Conservation (phyloP, 2,329 filamentous ascomycete species). For the Blumeria graminis region DNA sequence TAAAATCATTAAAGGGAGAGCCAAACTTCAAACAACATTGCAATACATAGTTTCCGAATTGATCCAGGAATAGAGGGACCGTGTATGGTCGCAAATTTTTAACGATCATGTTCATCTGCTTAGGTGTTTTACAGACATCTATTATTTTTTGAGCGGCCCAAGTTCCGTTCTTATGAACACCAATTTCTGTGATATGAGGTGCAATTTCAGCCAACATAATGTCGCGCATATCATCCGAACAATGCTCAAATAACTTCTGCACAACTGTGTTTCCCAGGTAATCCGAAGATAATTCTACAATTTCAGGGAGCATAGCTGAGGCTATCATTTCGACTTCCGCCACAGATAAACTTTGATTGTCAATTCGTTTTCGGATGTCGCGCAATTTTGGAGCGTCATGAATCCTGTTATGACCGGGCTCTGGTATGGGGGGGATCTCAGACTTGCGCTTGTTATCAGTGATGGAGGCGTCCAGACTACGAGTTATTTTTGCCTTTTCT, state of each 20-base stretch:
- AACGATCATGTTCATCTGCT: conserved; percentile 66
- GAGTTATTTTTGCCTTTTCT: conserved; percentile 47
- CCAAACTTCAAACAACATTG: conserved; percentile 91
- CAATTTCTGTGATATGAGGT: conserved; percentile 85
- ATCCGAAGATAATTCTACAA: conserved; percentile 82
- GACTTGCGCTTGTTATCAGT: conserved; percentile 45
- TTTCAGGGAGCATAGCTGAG: conserved; percentile 83
- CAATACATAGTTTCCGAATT: conserved; percentile 95
- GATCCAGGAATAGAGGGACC: conserved; percentile 79
- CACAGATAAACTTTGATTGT: conserved; percentile 71
- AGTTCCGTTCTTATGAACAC: conserved; percentile 95
- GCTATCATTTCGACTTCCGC: conserved; percentile 84
- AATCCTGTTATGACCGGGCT: conserved; percentile 68
- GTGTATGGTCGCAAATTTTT: conserved; percentile 68
- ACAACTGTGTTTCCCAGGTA: conserved; percentile 99
- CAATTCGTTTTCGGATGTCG: conserved; percentile 91
- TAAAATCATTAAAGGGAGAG: conserved; percentile 75
- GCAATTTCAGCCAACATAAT: conserved; percentile 75
- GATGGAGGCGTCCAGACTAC: conserved; percentile 54
- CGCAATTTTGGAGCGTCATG: conserved; percentile 87
- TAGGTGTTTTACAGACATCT: conserved; percentile 60
- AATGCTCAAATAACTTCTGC: conserved; percentile 93
- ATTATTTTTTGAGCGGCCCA: conserved; percentile 99
- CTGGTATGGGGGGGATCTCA: conserved; percentile 73
- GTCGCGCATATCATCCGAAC: conserved; percentile 72